phyloP scores from a whole-genome alignment of 2,329 filamentous ascomycete species.

The Emmonsia crescens region DNA sequence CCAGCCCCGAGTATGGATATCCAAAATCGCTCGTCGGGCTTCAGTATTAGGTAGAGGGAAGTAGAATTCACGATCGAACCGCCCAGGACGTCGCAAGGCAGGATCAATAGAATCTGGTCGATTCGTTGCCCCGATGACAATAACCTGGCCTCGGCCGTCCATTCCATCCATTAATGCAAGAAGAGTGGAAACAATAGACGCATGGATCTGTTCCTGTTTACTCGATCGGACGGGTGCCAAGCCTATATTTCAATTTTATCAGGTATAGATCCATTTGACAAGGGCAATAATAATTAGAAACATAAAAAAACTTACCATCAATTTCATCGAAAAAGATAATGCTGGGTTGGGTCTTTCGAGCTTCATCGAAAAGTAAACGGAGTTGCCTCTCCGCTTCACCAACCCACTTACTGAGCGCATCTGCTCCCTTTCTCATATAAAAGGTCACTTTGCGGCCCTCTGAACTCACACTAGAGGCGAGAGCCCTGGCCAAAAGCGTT shows the following conservation, averaged over 20 bases:
- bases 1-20: slow-evolving; percentile 95
- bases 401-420: slow-evolving; percentile 97
- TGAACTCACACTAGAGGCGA: slow-evolving; percentile 81
- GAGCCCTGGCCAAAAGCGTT: slow-evolving; percentile 83
- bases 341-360: slow-evolving; percentile 87
- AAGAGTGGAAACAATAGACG: slow-evolving; percentile 92
- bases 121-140: slow-evolving; percentile 98
- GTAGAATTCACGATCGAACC: slow-evolving; percentile 96
- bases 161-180: slow-evolving; percentile 93
- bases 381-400: slow-evolving; percentile 95
- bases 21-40: slow-evolving; percentile 72
- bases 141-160: slow-evolving; percentile 96
- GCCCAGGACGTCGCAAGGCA: slow-evolving; percentile 89
- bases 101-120: slow-evolving; percentile 97
- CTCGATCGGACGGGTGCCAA: slow-evolving; percentile 91
- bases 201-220: slow-evolving; percentile 97
- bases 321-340: slow-evolving; percentile 99
- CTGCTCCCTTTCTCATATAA: slow-evolving; percentile 98
- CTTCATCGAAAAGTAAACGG: slow-evolving; percentile 87
- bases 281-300: background rate
- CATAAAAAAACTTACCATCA: slow-evolving; percentile 50
- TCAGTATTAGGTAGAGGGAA: slow-evolving; percentile 81
- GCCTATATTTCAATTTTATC: slow-evolving; percentile 21
- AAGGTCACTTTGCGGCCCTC: slow-evolving; percentile 94
- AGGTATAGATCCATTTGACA: background rate